Evolutionary conservation across 768 basidiomycete genomes (phyloP).

Genomic region (Boletus rubropictus): DNA sequence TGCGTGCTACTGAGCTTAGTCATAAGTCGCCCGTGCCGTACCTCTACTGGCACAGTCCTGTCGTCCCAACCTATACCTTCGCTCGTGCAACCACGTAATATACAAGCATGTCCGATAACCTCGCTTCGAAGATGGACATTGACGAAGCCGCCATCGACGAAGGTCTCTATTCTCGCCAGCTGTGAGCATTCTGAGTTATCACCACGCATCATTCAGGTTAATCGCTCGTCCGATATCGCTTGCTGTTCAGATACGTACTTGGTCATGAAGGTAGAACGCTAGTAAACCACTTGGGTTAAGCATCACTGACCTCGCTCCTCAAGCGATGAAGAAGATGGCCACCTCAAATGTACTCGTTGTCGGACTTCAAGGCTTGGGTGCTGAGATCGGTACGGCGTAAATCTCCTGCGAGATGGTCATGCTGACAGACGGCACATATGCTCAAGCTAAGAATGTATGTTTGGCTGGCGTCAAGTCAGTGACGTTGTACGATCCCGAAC

Average conservation of each 20-base stretch:
- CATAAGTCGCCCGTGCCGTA: slow-evolving; percentile 3
- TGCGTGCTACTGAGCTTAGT: slow-evolving; percentile 17
- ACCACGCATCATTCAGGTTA: slow-evolving; percentile 7
- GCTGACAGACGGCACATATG: slow-evolving; percentile 13
- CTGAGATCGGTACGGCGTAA: slow-evolving; percentile 74
- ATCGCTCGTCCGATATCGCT: slow-evolving; percentile 19
- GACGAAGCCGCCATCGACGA: slow-evolving; percentile 89
- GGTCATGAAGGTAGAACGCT: slow-evolving; percentile 78
- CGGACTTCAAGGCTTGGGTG: slow-evolving; percentile 87
- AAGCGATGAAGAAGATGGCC: slow-evolving; percentile 99
- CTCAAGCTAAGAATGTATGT: slow-evolving; percentile 80
- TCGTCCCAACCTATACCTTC: not conserved
- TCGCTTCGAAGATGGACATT: slow-evolving; percentile 65
- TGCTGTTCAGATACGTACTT: slow-evolving; percentile 70
- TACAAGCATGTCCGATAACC: slow-evolving; percentile 35
- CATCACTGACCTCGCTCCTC: slow-evolving; percentile 14
- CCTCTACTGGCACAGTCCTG: not conserved
- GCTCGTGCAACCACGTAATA: slow-evolving; percentile 1
- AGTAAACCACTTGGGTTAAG: not conserved
- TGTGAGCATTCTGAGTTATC: slow-evolving; percentile 48
- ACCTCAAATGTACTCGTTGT: slow-evolving; percentile 91
- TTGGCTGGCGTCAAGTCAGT: slow-evolving; percentile 98
- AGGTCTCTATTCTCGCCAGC: slow-evolving; percentile 87
- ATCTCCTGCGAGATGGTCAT: slow-evolving; percentile 1
- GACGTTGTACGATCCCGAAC: slow-evolving; percentile 90